Conservation (phyloP, 73 alveolate species). For the Tetrahymena thermophila region DNA sequence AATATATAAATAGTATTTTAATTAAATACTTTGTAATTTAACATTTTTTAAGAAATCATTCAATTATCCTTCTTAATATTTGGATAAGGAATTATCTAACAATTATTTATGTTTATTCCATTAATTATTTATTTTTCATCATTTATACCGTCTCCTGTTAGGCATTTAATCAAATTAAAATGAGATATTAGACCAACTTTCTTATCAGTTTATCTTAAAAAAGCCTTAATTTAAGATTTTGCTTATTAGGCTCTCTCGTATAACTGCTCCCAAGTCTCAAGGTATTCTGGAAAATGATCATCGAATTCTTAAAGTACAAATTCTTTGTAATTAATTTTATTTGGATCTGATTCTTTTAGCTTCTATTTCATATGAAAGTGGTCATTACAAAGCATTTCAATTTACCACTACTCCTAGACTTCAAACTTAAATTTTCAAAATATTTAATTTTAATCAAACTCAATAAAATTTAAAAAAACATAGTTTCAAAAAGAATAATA, state of each 20-base stretch:
- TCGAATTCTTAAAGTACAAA: not conserved
- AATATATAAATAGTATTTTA: too few species aligned
- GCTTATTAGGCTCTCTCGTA: not conserved
- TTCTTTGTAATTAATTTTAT: not conserved
- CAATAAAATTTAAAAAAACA: not conserved
- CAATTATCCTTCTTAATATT: not conserved
- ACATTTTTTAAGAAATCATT: not conserved
- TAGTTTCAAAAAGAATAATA: not conserved
- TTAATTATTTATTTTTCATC: not conserved
- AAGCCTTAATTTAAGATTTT: not conserved
- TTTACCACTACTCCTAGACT: not conserved
- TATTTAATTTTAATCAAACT: not conserved
- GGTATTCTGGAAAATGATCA: not conserved
- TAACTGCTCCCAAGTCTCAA: not conserved
- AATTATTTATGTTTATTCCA: not conserved
- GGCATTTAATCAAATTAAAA: not conserved
- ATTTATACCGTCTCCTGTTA: not conserved
- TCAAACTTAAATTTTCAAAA: not conserved
- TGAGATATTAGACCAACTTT: not conserved
- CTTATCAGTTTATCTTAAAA: not conserved
- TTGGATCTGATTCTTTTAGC: not conserved
- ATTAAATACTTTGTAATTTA: not conserved
- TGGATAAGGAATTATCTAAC: not conserved
- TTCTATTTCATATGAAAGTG: not conserved
- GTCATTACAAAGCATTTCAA: not conserved